Evolutionary conservation across 169 alveolate genomes (phyloP).

Genomic region (Plasmodium billcollinsi): DNA sequence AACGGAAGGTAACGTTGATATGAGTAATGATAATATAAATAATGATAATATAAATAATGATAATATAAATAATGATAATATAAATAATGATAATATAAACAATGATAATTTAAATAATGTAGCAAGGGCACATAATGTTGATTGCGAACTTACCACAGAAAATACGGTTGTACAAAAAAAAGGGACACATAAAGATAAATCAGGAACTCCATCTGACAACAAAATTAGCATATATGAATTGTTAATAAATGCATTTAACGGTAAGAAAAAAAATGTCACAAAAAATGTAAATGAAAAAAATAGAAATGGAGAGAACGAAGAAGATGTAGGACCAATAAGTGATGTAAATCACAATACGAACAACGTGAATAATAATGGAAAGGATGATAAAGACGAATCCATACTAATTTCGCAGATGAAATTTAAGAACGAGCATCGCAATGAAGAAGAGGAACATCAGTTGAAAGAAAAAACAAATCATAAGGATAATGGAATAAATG

Average conservation of each 20-base stretch:
- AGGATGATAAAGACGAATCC: background rate
- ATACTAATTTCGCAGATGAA: background rate
- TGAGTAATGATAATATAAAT: background rate
- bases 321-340: background rate
- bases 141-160: background rate
- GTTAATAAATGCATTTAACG: constrained; percentile 62
- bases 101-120: background rate
- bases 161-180: background rate
- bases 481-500: no score
- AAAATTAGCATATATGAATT: constrained; percentile 35
- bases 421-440: background rate
- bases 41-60: background rate
- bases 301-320: background rate
- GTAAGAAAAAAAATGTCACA: constrained; percentile 12
- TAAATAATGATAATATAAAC: background rate
- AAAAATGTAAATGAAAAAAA: background rate
- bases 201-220: background rate
- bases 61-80: background rate
- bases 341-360: background rate
- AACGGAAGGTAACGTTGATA: background rate
- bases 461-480: no score
- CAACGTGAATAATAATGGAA: background rate
- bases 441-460: background rate
- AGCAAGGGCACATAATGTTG: background rate
- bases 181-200: background rate